Evolutionary conservation across 176 grass and related monocot species (phyloP).

Genomic region (Metroxylon sagu): DNA sequence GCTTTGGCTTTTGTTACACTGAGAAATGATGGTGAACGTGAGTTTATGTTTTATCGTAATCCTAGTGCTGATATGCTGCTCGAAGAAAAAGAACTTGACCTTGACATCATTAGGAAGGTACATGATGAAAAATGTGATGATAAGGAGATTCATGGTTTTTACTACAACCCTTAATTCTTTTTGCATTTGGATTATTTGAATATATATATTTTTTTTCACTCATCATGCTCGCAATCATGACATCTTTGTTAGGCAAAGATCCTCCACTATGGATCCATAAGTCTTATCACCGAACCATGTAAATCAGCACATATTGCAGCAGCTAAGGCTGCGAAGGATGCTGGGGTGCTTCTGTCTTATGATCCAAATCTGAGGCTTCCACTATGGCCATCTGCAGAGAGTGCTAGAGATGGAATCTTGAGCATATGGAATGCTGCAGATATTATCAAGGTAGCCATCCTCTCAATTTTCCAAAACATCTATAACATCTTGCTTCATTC

Average conservation of each 20-base stretch:
- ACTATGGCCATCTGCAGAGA: conserved; percentile 76
- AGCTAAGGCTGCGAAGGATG: conserved; percentile 77
- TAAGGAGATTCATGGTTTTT: neutral
- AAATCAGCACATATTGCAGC: conserved; percentile 84
- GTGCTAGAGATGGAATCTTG: conserved; percentile 87
- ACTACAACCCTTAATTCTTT: neutral
- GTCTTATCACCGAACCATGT: conserved; percentile 96
- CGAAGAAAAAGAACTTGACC: conserved; percentile 82
- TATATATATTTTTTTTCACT: conserved; percentile 9
- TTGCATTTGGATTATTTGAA: too few species aligned
- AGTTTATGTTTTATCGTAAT: conserved; percentile 99
- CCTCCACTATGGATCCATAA: conserved; percentile 94
- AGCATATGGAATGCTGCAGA: conserved; percentile 88
- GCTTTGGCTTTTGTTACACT: conserved; percentile 97
- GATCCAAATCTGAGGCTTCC: conserved; percentile 93
- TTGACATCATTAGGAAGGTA: conserved; percentile 89
- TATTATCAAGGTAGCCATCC: conserved; percentile 71
- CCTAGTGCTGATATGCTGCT: conserved; percentile 99
- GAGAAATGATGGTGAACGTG: conserved; percentile 74
- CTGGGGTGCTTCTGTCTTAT: conserved; percentile 86
- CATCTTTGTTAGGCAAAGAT: conserved; percentile 63
- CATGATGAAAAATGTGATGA: neutral
- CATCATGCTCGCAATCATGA: conserved; percentile 13
- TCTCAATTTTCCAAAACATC: neutral
- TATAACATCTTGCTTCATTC: too few species aligned